Base-by-base conservation (phyloP, 2,329 filamentous ascomycete species). In the Penicillium sp. region DNA sequence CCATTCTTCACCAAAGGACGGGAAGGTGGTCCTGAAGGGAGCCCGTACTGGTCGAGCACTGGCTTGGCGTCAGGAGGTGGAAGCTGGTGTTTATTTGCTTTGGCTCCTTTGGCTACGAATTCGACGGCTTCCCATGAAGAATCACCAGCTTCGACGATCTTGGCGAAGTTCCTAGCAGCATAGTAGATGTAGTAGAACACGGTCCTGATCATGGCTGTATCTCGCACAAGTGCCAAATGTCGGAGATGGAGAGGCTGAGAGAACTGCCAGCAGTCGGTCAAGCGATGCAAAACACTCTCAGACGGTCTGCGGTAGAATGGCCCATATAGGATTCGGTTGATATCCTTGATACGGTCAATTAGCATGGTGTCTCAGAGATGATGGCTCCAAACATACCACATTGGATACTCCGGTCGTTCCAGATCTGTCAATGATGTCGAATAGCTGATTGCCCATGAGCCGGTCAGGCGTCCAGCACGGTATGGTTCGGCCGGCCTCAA, bases 231-330 rank as follows among this genome's bases (percentile, higher is more conserved):
- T 9, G 76, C 72, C 13, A 81, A 63, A 56, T 82, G 78, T 14
- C 76, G 74, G 18, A 83, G 67, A 59, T 81, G 74, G 3, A 68
- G 63, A 20, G 80, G 80, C 54, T 84, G 81, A n/a, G 76, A 77
- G 13, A 75, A 57, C 44, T 79, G 74, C 75, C 79, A 82, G 44
- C 73, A 68, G 46, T 80, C 74, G 1, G 77, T 77, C 29, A 84
- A 55, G 22, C 78, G 74, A 40, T 64, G 64, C 18, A 83, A 58
- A 16, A 74, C 65, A 24, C 74, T 71, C 56, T 84, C 80, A 24
- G 80, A 57, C 0, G 79, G 76, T 40, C 78, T 69, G 43, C 72
- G 73, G 64, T 76, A 81, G 54, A 78, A 75, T 8, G 65, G 62
- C 8, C 80, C 80, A 40, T 77, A 69, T 6, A 70, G 59, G 53